Evolutionary conservation across 2,329 filamentous ascomycete species (phyloP), one percentile per base, ranked within the genome.

Genomic region (Claviceps monticola): DNA sequence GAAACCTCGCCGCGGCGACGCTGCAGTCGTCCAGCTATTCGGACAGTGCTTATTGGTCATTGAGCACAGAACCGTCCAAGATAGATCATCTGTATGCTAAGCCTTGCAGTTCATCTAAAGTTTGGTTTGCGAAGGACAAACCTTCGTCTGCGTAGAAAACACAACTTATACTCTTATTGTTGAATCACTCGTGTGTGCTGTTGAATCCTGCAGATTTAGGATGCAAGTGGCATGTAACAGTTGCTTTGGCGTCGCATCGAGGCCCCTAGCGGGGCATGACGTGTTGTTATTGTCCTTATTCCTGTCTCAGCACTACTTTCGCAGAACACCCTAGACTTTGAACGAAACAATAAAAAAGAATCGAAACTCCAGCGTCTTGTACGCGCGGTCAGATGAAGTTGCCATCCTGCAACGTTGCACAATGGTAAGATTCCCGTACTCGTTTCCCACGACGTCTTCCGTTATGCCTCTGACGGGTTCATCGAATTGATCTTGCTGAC

Each of bases 401-500:
- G 19, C 14, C 19, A 34, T 21, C 13, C 9, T 26, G 37, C 46
- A 39, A 16, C 26, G 14, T 16, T 46, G 6, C 17, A 21, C 34
- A 38, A 50, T 52, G 51, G 39, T 48, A 34, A 49, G 45, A 36
- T 43, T 16, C 13, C 29, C 44, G 42, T 44, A 16, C 21, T 16
- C 9, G 21, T 44, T 44, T 26, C 5, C 13, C 3, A 14, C 14
- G 5, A 26, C 21, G 19, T 46, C 44, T 17, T 48, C 11, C 5
- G 16, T 37, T 5, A 7, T 19, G 11, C 1, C 17, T 34, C 11
- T 23, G 23, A 7, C 44, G 16, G 29, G 44, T 16, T 26, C 7
- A 16, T 16, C 37, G 39, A 44, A 21, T 11, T 74, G 62, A 76
- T 4, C 11, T 23, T 17, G 44, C 43, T 51, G 44, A 53, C 42